A percentile compares a stretch with the other conserved stretches of the same genome.
phyloP scores from a whole-genome alignment of 352 stramenopile genomes.

The Phytophthora tubulina region DNA sequence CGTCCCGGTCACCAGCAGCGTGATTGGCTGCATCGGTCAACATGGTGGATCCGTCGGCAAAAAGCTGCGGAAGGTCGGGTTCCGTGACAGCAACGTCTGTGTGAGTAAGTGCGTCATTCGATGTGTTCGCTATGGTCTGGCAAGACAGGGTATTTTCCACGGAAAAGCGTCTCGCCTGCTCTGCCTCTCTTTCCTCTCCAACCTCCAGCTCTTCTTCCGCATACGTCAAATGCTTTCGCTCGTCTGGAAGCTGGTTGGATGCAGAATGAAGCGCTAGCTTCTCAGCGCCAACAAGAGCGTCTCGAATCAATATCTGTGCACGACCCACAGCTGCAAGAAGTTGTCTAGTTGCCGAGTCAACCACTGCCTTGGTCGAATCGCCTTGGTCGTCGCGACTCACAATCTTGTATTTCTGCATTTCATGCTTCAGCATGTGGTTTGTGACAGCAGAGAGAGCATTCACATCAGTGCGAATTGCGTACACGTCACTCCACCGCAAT shows the following conservation, averaged over 20 bases:
- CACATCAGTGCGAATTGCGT: constrained; percentile 46
- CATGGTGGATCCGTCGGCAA: background rate
- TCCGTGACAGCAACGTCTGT: constrained; percentile 7
- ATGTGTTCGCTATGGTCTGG: background rate
- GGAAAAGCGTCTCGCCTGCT: background rate
- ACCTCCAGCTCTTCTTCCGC: constrained; percentile 1
- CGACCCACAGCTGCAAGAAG: constrained; percentile 39
- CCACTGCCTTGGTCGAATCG: background rate
- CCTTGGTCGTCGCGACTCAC: background rate
- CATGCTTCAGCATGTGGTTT: constrained; percentile 46
- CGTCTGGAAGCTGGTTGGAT: constrained; percentile 43
- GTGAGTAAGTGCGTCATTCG: background rate
- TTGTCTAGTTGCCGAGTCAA: constrained; percentile 30
- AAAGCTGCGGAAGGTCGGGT: background rate
- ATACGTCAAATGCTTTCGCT: constrained; percentile 26
- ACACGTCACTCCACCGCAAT: constrained; percentile 62
- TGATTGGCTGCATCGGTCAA: background rate
- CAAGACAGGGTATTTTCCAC: background rate
- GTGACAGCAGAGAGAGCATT: constrained; percentile 48
- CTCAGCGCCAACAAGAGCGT: constrained; percentile 43
- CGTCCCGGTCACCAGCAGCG: background rate
- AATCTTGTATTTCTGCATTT: constrained; percentile 34
- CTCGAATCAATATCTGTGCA: constrained; percentile 45
- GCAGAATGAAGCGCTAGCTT: constrained; percentile 59
- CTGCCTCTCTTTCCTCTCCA: background rate